Evolutionary conservation across 2,329 filamentous ascomycete genomes (phyloP), one percentile per base, ranked within the genome.

Genomic region (Chaetomium globosum): DNA sequence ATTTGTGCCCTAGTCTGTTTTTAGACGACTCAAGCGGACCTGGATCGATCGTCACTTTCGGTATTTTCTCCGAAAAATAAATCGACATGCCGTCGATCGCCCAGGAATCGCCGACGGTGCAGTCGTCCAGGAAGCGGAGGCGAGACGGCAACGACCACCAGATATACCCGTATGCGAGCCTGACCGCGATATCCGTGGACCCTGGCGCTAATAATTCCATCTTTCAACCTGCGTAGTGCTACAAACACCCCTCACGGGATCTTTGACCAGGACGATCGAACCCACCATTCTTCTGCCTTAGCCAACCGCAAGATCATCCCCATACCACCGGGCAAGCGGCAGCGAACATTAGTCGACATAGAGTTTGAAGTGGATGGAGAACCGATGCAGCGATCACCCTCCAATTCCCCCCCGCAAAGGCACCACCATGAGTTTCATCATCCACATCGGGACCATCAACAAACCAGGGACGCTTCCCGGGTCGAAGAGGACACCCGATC

Each of bases 81-180:
- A 4, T n/a, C 16, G 19, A 52, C 53, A 79, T 79, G 77, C 77
- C 77, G 61, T 78, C 77, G 46, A 74, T 73, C 65, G 74, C 77
- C 54, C 73, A 76, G 33, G 73, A 76, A 65, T 66, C 69, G 51
- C 73, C 73, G 19, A 71, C 71, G 51, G 67, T 74, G 58, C 71
- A 73, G 54, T 66, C 74, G 46, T 70, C 71, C 65, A 77, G 77
- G 70, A 79, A 77, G 73, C 74, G 78, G 66, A 74, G 77, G 63
- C 75, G 77, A 65, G 77, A 78, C 28, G 76, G 78, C 58, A 46
- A 64, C 61, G 23, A 46, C 64, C 28, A 68, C 59, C 56, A 67
- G 49, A 26, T 67, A 46, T 64, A 61, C 28, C 54, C 68, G 66
- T 70, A 72, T 64, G 63, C 65, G 46, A 61, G 43, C 53, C 49